A percentile compares a stretch with the other conserved stretches of the same genome.
Evolutionary conservation across 768 basidiomycete genomes (phyloP).

Genomic region (Pulveroboletus sp.): DNA sequence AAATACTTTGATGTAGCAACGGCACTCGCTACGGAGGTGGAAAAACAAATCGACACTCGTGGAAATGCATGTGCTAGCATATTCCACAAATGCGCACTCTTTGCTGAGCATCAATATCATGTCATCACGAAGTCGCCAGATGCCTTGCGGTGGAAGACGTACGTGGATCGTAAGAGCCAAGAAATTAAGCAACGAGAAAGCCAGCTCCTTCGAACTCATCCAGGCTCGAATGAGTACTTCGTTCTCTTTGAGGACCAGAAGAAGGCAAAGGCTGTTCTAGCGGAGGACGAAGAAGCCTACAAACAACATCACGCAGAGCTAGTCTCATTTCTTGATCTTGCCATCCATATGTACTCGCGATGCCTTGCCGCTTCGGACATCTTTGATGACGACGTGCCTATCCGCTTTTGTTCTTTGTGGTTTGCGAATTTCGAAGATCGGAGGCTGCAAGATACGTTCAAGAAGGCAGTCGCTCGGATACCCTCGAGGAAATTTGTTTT

Average conservation of each 20-base stretch:
- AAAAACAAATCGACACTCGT: conserved; percentile 19
- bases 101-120: conserved; percentile 87
- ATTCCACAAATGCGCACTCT: conserved; percentile 80
- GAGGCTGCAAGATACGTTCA: conserved; percentile 42
- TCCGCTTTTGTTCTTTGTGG: conserved; percentile 90
- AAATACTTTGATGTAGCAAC: conserved; percentile 72
- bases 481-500: conserved; percentile 90
- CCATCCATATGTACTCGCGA: conserved; percentile 83
- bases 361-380: conserved; percentile 67
- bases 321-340: conserved; percentile 64
- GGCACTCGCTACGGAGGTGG: conserved; percentile 25
- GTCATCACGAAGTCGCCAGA: conserved; percentile 68
- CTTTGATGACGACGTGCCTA: conserved; percentile 74
- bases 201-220: conserved; percentile 27
- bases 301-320: conserved; percentile 42
- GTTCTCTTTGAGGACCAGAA: conserved; percentile 37
- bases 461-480: conserved; percentile 51
- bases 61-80: conserved; percentile 49
- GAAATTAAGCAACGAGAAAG: conserved; percentile 60
- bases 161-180: conserved; percentile 66
- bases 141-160: conserved; percentile 63
- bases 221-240: conserved; percentile 15
- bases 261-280: conserved; percentile 48
- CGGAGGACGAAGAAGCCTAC: conserved; percentile 50
- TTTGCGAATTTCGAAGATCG: conserved; percentile 76